Base-by-base conservation (phyloP, 805 yeast genomes). In the Lipomyces sp. region DNA sequence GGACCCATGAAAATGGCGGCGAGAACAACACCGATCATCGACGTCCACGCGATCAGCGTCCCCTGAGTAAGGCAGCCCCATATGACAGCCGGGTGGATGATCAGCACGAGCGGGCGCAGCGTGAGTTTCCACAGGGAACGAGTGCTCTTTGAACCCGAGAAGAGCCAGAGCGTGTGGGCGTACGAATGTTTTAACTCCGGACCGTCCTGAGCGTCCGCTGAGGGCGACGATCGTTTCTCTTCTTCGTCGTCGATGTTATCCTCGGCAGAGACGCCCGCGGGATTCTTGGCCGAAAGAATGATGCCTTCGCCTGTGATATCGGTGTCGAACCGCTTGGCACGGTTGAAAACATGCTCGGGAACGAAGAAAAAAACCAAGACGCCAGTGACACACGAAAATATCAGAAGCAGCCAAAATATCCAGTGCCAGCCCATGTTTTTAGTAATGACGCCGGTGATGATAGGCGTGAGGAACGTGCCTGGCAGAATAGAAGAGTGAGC, bases 1-100 rank as follows among this genome's bases (percentile, higher is more conserved):
- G 59, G 58, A 7, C 59, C 59, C 34, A 49, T 39, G 42, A 56
- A 56, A 5, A 56, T 43, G 8, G 55, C 59, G 2, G 59, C 60
- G 22, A 56, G 45, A 5, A 56, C 55, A 31, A 55, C 55, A 18
- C 59, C 55, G 23, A 56, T 55, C 34, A 48, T 49, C 39, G 49
- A 56, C 2, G 60, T 56, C 60, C 60, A 56, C 7, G 55, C 58
- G 47, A 56, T 55, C 33, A 56, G 21, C 7, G 55, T 47, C 19
- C 60, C 59, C 34, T 55, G 59, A 2, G 49, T 46, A 23, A 54
- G 40, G 21, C 53, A 49, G 11, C 49, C 60, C 51, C 60, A 56
- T n/a, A 42, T 24, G 13, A 56, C 37, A 0, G 53, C 53, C 5
- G 60, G 60, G 34, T 49, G 58, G 23, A 49, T 24, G 1, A 49